Conservation (phyloP, 495 filamentous ascomycete genomes). For the Penicillium coprophilum region DNA sequence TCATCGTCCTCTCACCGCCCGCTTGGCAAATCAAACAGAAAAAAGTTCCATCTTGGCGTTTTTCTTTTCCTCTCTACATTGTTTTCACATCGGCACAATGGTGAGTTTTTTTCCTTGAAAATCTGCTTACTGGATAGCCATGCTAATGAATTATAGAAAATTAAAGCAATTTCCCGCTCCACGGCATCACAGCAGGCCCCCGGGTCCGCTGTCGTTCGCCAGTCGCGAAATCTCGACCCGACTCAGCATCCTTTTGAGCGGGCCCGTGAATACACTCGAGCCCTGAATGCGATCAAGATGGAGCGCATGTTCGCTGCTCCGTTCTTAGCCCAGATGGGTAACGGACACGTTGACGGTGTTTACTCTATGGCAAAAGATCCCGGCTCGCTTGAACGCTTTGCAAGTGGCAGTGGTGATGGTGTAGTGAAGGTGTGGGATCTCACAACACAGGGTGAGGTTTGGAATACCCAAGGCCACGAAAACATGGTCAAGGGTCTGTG, state of each 20-base stretch:
- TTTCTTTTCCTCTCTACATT: conserved; percentile 15
- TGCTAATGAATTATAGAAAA: conserved; percentile 59
- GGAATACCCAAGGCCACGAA: conserved; percentile 77
- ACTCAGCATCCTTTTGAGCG: conserved; percentile 92
- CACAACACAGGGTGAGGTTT: conserved; percentile 72
- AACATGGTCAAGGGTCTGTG: conserved; percentile 89
- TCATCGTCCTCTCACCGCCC: conserved; percentile 29
- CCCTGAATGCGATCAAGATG: conserved; percentile 88
- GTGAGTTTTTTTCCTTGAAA: conserved; percentile 17
- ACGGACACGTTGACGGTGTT: conserved; percentile 92
- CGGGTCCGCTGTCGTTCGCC: conserved; percentile 68
- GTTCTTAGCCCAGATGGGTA: conserved; percentile 83
- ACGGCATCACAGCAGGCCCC: conserved; percentile 74
- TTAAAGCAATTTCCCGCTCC: conserved; percentile 85
- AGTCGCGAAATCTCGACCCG: conserved; percentile 87
- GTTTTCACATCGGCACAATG: conserved; percentile 22
- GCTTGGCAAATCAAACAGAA: conserved; percentile 37
- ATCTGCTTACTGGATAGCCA: not conserved
- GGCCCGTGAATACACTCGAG: conserved; percentile 87
- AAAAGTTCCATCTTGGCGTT: conserved; percentile 28
- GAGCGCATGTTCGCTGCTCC: conserved; percentile 96
- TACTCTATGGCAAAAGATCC: conserved; percentile 73
- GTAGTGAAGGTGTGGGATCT: conserved; percentile 95
- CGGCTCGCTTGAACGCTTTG: conserved; percentile 64
- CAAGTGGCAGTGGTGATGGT: conserved; percentile 80